phyloP scores from a whole-genome alignment of 2,329 filamentous ascomycete species.

The Hypoxylon sp. region DNA sequence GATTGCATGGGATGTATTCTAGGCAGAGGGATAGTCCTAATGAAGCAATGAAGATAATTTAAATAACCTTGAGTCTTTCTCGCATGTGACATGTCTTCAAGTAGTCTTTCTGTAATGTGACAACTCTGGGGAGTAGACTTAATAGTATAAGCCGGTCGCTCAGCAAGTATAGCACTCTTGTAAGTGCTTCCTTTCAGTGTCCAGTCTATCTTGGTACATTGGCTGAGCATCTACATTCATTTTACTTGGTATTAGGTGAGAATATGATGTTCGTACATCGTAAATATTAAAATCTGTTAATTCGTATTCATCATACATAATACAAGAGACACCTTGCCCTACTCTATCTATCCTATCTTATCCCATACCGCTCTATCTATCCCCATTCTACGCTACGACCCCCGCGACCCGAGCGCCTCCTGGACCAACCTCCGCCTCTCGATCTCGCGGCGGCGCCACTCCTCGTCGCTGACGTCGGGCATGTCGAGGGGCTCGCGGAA shows the following conservation, averaged over 20 bases:
- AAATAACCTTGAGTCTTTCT: constrained; percentile 18
- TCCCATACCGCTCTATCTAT: background rate
- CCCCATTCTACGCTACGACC: constrained; percentile 8
- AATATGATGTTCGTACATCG: background rate
- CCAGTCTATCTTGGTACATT: background rate
- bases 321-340: background rate
- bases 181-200: no score
- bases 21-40: constrained; percentile 47
- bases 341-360: background rate
- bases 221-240: no score
- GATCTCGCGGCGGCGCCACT: constrained; percentile 57
- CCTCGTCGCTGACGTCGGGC: constrained; percentile 57
- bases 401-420: constrained; percentile 33
- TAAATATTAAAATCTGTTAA: constrained; percentile 10
- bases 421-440: constrained; percentile 43
- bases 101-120: constrained; percentile 23
- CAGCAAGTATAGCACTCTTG: background rate
- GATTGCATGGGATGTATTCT: constrained; percentile 53
- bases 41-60: constrained; percentile 51
- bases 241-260: background rate
- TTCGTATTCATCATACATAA: constrained; percentile 7
- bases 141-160: background rate
- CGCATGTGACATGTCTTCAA: constrained; percentile 29
- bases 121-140: background rate
- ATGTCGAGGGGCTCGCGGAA: constrained; percentile 59